phyloP scores from a whole-genome alignment of 2,329 filamentous ascomycete genomes.

The Exserohilum rostratum region DNA sequence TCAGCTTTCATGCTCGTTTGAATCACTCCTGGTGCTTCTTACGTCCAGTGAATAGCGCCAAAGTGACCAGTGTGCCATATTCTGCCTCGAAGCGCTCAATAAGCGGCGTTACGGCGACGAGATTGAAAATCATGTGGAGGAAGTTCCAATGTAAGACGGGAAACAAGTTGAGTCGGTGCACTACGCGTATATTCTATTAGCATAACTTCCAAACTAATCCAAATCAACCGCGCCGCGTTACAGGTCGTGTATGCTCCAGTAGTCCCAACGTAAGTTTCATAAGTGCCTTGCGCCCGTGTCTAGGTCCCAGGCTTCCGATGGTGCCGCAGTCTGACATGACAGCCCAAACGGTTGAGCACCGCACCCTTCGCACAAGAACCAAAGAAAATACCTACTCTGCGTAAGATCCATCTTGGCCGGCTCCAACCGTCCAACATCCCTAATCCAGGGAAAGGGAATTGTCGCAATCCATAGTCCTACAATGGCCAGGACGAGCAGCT shows the following conservation, averaged over 20 bases:
- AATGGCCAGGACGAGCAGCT: constrained; percentile 70
- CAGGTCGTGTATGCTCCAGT: background rate
- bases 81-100: constrained; percentile 93
- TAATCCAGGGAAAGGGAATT: constrained; percentile 73
- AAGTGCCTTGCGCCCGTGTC: background rate
- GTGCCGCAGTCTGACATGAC: background rate
- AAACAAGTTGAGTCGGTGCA: constrained; percentile 92
- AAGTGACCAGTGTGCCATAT: constrained; percentile 85
- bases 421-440: constrained; percentile 78
- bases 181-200: constrained; percentile 54
- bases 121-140: constrained; percentile 80
- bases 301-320: background rate
- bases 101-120: constrained; percentile 81
- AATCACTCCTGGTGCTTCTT: constrained; percentile 49
- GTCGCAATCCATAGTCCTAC: constrained; percentile 71
- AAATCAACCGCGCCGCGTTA: background rate
- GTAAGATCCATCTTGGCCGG: constrained; percentile 75
- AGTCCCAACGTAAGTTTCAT: background rate
- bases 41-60: constrained; percentile 91
- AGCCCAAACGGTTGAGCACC: background rate
- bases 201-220: constrained; percentile 6
- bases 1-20: constrained; percentile 57
- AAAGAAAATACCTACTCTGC: constrained; percentile 64
- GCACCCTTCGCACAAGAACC: background rate
- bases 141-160: constrained; percentile 83